These are phyloP conservation scores for Malania oleifera DNA, from an alignment of 164 flowering plant species.

Conservation along the genomic window DNA sequence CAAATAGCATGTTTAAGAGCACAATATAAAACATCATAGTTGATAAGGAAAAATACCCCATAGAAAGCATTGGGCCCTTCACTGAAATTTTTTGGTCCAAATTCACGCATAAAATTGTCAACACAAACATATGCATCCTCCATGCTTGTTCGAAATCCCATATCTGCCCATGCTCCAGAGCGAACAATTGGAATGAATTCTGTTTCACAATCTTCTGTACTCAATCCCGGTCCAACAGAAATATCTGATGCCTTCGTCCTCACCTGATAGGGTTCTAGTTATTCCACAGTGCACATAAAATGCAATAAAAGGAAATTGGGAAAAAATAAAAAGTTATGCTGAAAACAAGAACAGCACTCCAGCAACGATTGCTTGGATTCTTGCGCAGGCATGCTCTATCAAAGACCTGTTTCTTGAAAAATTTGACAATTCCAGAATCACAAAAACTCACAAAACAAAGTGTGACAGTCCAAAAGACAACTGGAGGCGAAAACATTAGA, in stretches of 20 bases:
- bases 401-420: too few species aligned
- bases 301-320: neutral
- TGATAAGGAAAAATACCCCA: constrained; percentile 58
- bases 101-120: constrained; percentile 52
- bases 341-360: neutral
- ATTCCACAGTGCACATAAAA: constrained; percentile 6
- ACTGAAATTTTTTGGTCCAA: constrained; percentile 34
- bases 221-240: constrained; percentile 29
- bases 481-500: too few species aligned
- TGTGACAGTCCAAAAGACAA: too few species aligned
- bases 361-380: too few species aligned
- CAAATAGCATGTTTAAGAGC: neutral
- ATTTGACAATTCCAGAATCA: too few species aligned
- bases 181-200: constrained; percentile 74
- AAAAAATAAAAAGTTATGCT: neutral
- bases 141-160: constrained; percentile 73
- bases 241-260: constrained; percentile 32
- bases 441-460: neutral
- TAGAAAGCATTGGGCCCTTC: constrained; percentile 77
- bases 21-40: neutral
- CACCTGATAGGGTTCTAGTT: constrained; percentile 30
- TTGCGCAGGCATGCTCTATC: too few species aligned
- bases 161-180: constrained; percentile 91
- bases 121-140: constrained; percentile 79
- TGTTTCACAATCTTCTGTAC: constrained; percentile 25